Evolutionary conservation across 2,329 filamentous ascomycete genomes (phyloP).

Genomic region (Mariannaea sp.): DNA sequence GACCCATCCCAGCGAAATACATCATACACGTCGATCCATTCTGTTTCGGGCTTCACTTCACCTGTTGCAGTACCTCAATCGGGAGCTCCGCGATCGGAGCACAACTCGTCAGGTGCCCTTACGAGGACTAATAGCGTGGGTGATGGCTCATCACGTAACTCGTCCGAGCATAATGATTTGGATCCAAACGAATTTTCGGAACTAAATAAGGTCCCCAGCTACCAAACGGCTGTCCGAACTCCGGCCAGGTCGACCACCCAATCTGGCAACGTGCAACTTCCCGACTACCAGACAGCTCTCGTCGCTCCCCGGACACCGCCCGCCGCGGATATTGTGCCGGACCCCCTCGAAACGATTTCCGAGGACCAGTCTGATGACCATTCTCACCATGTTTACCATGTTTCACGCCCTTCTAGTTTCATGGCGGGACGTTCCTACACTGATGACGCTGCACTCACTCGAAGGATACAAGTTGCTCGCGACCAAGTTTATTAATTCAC

Average conservation of each 20-base stretch:
- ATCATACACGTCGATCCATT: constrained; percentile 52
- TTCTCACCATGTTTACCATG: constrained; percentile 29
- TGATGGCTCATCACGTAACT: constrained; percentile 56
- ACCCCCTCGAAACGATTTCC: constrained; percentile 41
- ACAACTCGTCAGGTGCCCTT: constrained; percentile 49
- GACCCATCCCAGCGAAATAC: constrained; percentile 52
- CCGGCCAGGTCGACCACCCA: constrained; percentile 60
- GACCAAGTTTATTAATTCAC: constrained; percentile 27
- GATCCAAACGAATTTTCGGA: constrained; percentile 65
- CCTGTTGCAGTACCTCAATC: constrained; percentile 47
- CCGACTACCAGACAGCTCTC: constrained; percentile 69
- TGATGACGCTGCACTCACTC: constrained; percentile 31
- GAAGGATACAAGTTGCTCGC: constrained; percentile 29
- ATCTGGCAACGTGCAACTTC: constrained; percentile 57
- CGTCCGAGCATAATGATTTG: constrained; percentile 61
- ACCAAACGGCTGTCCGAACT: constrained; percentile 72
- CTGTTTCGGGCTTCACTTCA: constrained; percentile 50
- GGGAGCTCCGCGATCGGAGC: constrained; percentile 46
- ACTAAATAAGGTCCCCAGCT: constrained; percentile 76
- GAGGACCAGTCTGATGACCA: constrained; percentile 39
- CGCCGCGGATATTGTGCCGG: constrained; percentile 38
- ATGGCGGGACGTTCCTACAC: constrained; percentile 33
- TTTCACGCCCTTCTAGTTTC: constrained; percentile 34
- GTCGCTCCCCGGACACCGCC: constrained; percentile 57
- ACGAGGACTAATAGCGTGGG: constrained; percentile 61